Conservation (phyloP, 148 eudicot genomes). For the Dianthus caryophyllus region DNA sequence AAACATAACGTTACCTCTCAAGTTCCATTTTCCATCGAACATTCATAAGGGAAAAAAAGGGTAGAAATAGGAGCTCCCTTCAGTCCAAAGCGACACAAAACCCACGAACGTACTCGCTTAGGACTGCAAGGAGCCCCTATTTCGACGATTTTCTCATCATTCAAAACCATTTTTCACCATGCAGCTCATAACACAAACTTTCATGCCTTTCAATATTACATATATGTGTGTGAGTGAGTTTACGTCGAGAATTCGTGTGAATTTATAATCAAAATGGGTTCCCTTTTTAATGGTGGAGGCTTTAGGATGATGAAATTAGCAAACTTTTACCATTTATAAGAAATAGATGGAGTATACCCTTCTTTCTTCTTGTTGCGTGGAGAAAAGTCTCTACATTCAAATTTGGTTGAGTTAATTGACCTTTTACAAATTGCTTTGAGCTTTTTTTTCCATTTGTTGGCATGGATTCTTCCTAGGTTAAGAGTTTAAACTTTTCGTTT, state of each 20-base stretch:
- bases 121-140: constrained; percentile 30
- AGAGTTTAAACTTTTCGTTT: neutral
- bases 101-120: constrained; percentile 6
- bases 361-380: constrained; percentile 13
- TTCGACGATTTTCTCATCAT: constrained; percentile 24
- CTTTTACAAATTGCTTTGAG: no score
- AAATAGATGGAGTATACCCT: constrained; percentile 6
- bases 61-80: constrained; percentile 34
- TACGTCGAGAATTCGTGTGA: neutral
- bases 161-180: no score
- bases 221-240: neutral
- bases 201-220: neutral
- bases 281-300: neutral
- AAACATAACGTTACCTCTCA: neutral
- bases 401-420: constrained; percentile 9
- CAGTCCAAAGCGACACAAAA: constrained; percentile 26
- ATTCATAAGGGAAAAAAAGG: constrained; percentile 6
- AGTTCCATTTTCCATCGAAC: neutral
- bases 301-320: constrained; percentile 3
- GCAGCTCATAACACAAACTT: neutral
- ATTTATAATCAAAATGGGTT: neutral
- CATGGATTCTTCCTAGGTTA: neutral
- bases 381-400: constrained; percentile 5
- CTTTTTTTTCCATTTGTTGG: neutral
- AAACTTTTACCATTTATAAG: neutral